Base-by-base conservation (phyloP, 2,329 filamentous ascomycete species). In the Botrytis porri region DNA sequence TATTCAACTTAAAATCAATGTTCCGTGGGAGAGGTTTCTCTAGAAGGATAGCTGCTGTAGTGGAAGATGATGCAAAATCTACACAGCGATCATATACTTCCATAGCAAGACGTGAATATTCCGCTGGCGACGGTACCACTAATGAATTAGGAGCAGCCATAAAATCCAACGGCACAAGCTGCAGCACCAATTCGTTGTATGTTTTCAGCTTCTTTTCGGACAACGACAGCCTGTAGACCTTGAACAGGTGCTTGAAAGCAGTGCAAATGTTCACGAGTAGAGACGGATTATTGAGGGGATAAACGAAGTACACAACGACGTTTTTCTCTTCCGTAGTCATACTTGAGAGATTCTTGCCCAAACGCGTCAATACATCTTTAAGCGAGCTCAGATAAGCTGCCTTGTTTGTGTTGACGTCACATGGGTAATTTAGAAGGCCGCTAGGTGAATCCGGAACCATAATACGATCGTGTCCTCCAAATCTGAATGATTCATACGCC, bases 71-170 rank as follows among this genome's bases (percentile, higher is more conserved):
- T 14, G 83, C 83, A 67, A 88, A 88, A 39, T 87, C 80, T 18
- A 87, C 88, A 78, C 92, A 94, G 9, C 93, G 89, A 79, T 94
- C 92, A 77, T 95, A 96, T 3, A 92, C 88, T 81, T 95, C 92
- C 74, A 93, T 85, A 29, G 91, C 92, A 25, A 95, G 84, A 72
- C 84, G 87, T 62, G 85, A 83, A 77, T 92, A 88, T 22, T 90
- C 89, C 8, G 82, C 80, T 0, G 89, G 87, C 2, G 88, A 85
- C 1, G 90, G 87, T n/a, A 92, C 85, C 1, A 90, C 86, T 22
- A 94, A 82, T 3, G 86, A 86, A 1, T 87, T 86, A 6, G 88
- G 84, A 1, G 89, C 91, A 12, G 90, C 89, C 14, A 96, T 82
- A n/a, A 90, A 84, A 72, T 89, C 87, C 25, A 90, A 85, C 0